phyloP scores from a whole-genome alignment of 2,329 filamentous ascomycete genomes.

The Nothophoma quercina region DNA sequence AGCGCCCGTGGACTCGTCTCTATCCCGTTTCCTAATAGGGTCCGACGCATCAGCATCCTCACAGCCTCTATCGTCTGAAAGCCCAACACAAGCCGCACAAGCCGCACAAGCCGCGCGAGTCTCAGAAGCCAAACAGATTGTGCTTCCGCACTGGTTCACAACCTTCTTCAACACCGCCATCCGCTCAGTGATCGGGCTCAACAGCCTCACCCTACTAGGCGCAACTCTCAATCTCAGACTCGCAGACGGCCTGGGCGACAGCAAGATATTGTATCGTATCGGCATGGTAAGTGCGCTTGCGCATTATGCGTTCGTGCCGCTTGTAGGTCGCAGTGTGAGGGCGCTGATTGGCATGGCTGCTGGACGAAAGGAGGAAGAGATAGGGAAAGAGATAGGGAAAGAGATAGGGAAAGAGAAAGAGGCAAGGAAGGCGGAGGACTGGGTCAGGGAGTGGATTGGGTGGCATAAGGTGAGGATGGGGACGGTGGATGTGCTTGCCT shows the following conservation, averaged over 20 bases:
- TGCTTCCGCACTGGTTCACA: constrained; percentile 27
- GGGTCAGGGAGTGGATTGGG: constrained; percentile 29
- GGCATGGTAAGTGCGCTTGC: constrained; percentile 27
- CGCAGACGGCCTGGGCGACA: constrained; percentile 2
- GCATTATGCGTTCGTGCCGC: constrained; percentile 33
- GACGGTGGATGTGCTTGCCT: constrained; percentile 35
- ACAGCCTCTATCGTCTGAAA: no score
- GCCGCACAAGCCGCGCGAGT: neutral
- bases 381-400: neutral
- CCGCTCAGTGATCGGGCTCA: constrained; percentile 28
- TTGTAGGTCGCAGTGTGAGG: constrained; percentile 22
- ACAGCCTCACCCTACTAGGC: constrained; percentile 23
- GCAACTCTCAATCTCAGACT: constrained; percentile 19
- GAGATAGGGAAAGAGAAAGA: neutral
- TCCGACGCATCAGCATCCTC: no score
- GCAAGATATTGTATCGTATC: constrained; percentile 12
- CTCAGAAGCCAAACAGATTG: constrained; percentile 21
- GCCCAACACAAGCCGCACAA: no score
- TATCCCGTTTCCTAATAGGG: neutral
- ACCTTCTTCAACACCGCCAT: constrained; percentile 32
- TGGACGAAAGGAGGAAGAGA: no score
- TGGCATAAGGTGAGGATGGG: constrained; percentile 30
- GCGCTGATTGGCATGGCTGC: constrained; percentile 24
- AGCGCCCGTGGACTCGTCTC: constrained; percentile 12
- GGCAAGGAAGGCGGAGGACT: constrained; percentile 14